A percentile compares a stretch with the other conserved stretches of the same genome.
Evolutionary conservation across 78 protist genomes (phyloP).

Genomic region (Andalucia godoyi): DNA sequence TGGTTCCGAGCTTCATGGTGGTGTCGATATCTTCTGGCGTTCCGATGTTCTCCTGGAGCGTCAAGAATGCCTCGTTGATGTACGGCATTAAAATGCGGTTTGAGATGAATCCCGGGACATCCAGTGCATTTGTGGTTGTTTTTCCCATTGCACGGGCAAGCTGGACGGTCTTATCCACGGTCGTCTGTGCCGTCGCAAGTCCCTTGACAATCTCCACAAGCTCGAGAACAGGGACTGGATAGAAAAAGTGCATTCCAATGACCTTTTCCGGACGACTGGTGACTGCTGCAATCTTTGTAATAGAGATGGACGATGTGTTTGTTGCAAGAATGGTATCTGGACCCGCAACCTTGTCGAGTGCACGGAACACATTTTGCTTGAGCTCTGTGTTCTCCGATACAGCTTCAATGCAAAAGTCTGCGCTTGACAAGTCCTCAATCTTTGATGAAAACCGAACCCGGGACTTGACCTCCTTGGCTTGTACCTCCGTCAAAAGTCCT

Average conservation of each 20-base stretch:
- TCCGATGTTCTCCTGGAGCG: slow-evolving; percentile 40
- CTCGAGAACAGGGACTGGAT: slow-evolving; percentile 73
- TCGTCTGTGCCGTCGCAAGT: slow-evolving; percentile 33
- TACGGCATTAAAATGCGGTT: slow-evolving; percentile 69
- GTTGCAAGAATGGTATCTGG: slow-evolving; percentile 55
- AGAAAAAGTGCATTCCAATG: slow-evolving; percentile 76
- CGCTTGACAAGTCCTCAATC: not conserved
- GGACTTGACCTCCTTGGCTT: slow-evolving; percentile 3
- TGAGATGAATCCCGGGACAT: slow-evolving; percentile 69
- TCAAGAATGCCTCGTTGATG: slow-evolving; percentile 69
- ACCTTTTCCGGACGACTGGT: slow-evolving; percentile 56
- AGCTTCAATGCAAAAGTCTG: slow-evolving; percentile 60
- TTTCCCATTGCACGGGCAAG: slow-evolving; percentile 60
- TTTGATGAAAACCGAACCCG: slow-evolving; percentile 23
- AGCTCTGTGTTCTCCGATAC: slow-evolving; percentile 53
- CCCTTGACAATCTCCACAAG: slow-evolving; percentile 68
- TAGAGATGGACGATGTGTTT: slow-evolving; percentile 69
- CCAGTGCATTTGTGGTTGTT: slow-evolving; percentile 45
- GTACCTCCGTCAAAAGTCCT: slow-evolving; percentile 39
- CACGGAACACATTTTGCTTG: slow-evolving; percentile 37
- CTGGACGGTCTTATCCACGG: slow-evolving; percentile 5
- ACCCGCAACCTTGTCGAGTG: slow-evolving; percentile 10
- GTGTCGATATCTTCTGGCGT: slow-evolving; percentile 60
- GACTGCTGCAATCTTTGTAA: slow-evolving; percentile 54
- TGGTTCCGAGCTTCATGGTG: slow-evolving; percentile 63